Base-by-base conservation (phyloP, 768 basidiomycete species). In the Auriscalpium microsporum region DNA sequence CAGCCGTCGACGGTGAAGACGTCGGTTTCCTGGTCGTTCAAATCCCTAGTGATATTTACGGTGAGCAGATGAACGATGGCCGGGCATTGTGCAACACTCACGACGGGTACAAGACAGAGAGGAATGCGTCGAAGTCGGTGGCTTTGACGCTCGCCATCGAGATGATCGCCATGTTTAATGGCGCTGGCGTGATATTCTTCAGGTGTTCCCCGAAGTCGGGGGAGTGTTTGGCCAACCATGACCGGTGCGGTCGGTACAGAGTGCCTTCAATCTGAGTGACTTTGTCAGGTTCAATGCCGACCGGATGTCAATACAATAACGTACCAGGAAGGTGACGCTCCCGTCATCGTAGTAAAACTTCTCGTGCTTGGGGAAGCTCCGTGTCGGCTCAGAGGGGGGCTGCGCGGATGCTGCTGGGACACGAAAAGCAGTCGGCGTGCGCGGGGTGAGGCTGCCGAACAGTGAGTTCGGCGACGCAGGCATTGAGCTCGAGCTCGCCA, bases 1-100 rank as follows among this genome's bases (percentile, higher is more conserved):
- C 67, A 66, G 21, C 57, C 57, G n/a, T 59, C 56, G 14, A 53
- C 59, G 38, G 57, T 59, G 5, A 3, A 11, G 23, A 52, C 9
- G 2, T 50, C 49, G 49, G 4, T 7, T 28, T 28, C 28, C 28
- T 34, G 8, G 7, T 14, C 10, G 49, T 50, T 11, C n/a, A 50
- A 50, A n/a, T 50, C 49, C 7, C 49, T 50, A 37, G 1, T 14
- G 8, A 10, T 48, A 35, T 1, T 9, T 3, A 50, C 17, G 11
- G 6, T 47, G n/a, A n/a, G 7, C 28, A 28, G 28, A 7, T 28
- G 50, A 28, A 10, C 37, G n/a, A 38, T 19, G 38, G 19, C 13
- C 33, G 21, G 4, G 10, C n/a, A 10, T 19, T 6, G 6, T 9
- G 3, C 28, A 4, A 7, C 10, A 16, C 52, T 44, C 16, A 52